phyloP scores from a whole-genome alignment of 805 yeast genomes.

The Candida tibetensis region DNA sequence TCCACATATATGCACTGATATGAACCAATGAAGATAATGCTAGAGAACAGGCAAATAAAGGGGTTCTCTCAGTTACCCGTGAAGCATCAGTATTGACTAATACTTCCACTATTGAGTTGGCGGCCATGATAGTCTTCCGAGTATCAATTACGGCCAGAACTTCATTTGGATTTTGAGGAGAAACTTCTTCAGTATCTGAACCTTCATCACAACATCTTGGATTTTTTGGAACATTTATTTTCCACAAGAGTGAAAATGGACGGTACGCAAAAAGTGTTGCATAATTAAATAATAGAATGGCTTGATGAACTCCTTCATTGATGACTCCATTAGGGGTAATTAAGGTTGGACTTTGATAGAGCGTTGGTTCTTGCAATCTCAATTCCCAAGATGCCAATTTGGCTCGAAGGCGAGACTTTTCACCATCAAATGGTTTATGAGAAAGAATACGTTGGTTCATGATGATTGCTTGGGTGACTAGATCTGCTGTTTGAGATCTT shows the following conservation, averaged over 20 bases:
- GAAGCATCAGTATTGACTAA: conserved; percentile 48
- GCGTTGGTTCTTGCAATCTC: conserved; percentile 39
- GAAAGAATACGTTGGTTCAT: conserved; percentile 46
- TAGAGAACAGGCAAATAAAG: conserved; percentile 50
- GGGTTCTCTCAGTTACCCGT: conserved; percentile 44
- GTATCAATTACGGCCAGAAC: conserved; percentile 50
- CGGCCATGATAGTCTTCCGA: conserved; percentile 52
- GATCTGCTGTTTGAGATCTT: conserved; percentile 44
- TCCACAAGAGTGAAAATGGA: conserved; percentile 53
- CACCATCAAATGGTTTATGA: conserved; percentile 34
- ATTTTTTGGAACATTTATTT: conserved; percentile 41
- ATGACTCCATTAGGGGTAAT: conserved; percentile 43
- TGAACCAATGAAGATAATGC: conserved; percentile 54
- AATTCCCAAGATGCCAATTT: conserved; percentile 52
- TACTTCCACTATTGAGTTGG: conserved; percentile 46
- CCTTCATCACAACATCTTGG: conserved; percentile 28
- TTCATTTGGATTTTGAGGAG: conserved; percentile 26
- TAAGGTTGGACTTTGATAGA: conserved; percentile 41
- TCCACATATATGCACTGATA: conserved; percentile 52
- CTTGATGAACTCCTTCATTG: conserved; percentile 55
- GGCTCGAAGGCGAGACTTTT: conserved; percentile 40
- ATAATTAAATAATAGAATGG: conserved; percentile 46
- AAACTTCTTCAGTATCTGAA: conserved; percentile 17
- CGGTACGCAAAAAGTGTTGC: conserved; percentile 55
- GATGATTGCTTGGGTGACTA: conserved; percentile 50